A percentile compares a stretch with the other conserved stretches of the same genome.
These are phyloP conservation scores for Cercospora sojina DNA, from an alignment of 2,329 filamentous ascomycete species.

Conservation along the genomic window DNA sequence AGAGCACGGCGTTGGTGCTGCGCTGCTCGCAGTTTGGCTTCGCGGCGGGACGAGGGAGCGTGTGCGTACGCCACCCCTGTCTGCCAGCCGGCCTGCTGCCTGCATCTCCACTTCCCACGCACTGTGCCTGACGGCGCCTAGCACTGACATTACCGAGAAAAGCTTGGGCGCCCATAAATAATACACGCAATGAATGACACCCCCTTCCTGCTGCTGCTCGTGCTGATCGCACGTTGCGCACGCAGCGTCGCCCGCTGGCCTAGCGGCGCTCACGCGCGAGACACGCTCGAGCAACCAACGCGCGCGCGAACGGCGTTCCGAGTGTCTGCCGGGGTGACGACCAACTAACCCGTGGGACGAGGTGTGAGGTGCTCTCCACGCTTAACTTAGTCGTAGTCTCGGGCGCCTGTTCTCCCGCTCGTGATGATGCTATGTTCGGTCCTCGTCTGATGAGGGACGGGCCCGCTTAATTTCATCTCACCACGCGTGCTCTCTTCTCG, in stretches of 20 bases:
- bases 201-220: background rate
- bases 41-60: constrained; percentile 4
- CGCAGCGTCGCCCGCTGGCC: background rate
- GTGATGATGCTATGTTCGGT: constrained; percentile 4
- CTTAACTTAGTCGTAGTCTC: background rate
- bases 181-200: background rate
- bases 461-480: background rate
- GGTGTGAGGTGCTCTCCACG: background rate
- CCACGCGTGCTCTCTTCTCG: background rate
- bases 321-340: background rate
- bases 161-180: constrained; percentile 3
- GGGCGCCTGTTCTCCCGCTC: background rate
- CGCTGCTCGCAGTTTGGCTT: constrained; percentile 2
- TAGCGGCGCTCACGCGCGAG: background rate
- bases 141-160: background rate
- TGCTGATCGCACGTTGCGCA: background rate
- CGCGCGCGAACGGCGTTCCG: background rate
- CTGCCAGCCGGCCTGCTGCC: background rate
- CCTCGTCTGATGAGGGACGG: background rate
- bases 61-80: background rate
- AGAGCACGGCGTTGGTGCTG: background rate
- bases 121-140: constrained; percentile 5
- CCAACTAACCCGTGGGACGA: background rate
- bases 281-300: background rate
- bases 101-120: constrained; percentile 4